Conservation (phyloP, 2,329 filamentous ascomycete species). For the Juglanconis oblonga region DNA sequence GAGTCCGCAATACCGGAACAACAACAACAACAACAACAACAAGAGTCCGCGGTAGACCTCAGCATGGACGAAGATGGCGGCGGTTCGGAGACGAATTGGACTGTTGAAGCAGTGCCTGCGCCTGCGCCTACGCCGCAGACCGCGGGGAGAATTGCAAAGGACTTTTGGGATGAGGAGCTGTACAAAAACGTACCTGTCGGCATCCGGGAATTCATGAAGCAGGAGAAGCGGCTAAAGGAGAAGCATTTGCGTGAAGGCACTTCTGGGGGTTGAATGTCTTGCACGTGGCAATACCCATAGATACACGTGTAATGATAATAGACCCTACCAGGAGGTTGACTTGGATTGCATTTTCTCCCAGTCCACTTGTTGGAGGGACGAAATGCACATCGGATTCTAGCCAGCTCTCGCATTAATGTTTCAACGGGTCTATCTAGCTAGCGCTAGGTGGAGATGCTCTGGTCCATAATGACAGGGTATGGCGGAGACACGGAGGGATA, state of each 20-base stretch:
- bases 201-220: slow-evolving; percentile 95
- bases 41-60: slow-evolving; percentile 25
- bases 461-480: no score
- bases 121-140: slow-evolving; percentile 20
- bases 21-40: not conserved
- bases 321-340: not conserved
- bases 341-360: not conserved
- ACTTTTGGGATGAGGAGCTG: slow-evolving; percentile 62
- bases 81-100: slow-evolving; percentile 70
- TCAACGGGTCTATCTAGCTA: not conserved
- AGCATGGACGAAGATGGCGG: slow-evolving; percentile 81
- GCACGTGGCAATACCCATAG: not conserved
- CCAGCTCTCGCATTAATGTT: no score
- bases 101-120: slow-evolving; percentile 31
- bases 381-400: no score
- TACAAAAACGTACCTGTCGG: slow-evolving; percentile 84
- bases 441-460: no score
- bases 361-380: not conserved
- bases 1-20: not conserved
- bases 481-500: no score
- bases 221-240: slow-evolving; percentile 84
- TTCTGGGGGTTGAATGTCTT: slow-evolving; percentile 34
- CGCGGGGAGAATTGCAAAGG: slow-evolving; percentile 41
- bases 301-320: not conserved
- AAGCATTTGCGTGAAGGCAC: slow-evolving; percentile 62